Conservation (phyloP, 768 basidiomycete genomes). For the Kwoniella sp. region DNA sequence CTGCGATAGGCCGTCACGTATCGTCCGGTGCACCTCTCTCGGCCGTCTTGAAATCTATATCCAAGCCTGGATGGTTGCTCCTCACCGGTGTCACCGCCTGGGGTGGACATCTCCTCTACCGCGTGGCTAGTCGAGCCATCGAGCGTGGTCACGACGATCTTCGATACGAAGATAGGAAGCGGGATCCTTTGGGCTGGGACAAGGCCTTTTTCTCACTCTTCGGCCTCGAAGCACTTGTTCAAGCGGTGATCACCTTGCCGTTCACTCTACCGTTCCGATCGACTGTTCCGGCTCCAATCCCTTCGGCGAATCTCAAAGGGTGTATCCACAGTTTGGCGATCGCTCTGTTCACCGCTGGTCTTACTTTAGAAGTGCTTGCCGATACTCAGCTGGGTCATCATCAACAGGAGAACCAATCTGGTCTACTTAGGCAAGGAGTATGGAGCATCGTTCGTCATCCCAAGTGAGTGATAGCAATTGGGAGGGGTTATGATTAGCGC, state of each 20-base stretch:
- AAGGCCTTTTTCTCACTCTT: constrained; percentile 21
- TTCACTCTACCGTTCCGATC: constrained; percentile 34
- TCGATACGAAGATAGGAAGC: constrained; percentile 27
- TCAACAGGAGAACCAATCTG: constrained; percentile 13
- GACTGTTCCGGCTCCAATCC: not conserved
- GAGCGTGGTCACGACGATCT: constrained; percentile 36
- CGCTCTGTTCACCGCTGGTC: constrained; percentile 31
- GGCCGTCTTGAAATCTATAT: constrained; percentile 24
- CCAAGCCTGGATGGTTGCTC: constrained; percentile 28
- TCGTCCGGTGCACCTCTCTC: constrained; percentile 11
- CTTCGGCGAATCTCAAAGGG: not conserved
- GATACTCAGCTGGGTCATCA: constrained; percentile 32
- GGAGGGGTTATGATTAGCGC: no score
- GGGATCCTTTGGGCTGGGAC: constrained; percentile 27
- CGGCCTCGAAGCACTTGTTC: constrained; percentile 36
- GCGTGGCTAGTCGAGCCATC: constrained; percentile 16
- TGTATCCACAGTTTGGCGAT: constrained; percentile 9
- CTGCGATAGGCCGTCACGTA: constrained; percentile 24
- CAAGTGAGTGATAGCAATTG: constrained; percentile 28
- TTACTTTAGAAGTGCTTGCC: constrained; percentile 30
- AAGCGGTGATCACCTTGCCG: constrained; percentile 39
- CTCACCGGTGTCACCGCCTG: constrained; percentile 38
- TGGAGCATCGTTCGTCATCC: constrained; percentile 49
- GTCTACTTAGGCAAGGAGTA: constrained; percentile 27
- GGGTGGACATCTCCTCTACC: constrained; percentile 30